A percentile compares a stretch with the other conserved stretches of the same genome.
phyloP scores from a whole-genome alignment of 495 filamentous ascomycete species.

The Aspergillus nidulans region DNA sequence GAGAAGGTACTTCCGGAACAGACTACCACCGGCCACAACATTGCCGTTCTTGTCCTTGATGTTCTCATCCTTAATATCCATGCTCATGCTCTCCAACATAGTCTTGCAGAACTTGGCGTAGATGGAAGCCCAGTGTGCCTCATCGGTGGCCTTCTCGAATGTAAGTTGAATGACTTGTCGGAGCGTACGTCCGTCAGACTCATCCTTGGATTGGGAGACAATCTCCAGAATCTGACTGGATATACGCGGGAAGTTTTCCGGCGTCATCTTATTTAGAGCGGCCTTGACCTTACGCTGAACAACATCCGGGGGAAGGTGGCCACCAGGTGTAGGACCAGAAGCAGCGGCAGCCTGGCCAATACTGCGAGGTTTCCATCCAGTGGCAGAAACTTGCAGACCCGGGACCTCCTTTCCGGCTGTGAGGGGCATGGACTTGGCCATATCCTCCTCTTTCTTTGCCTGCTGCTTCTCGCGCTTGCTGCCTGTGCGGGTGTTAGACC shows the following conservation, averaged over 20 bases:
- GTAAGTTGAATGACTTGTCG: constrained; percentile 98
- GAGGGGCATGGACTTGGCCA: constrained; percentile 81
- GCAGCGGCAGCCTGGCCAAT: constrained; percentile 43
- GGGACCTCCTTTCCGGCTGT: constrained; percentile 76
- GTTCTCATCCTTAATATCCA: constrained; percentile 91
- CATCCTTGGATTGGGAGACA: constrained; percentile 89
- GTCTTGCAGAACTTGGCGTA: constrained; percentile 98
- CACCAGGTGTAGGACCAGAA: constrained; percentile 52
- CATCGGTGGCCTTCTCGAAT: constrained; percentile 98
- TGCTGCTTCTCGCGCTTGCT: constrained; percentile 62
- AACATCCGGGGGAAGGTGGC: constrained; percentile 77
- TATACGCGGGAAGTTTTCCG: constrained; percentile 97
- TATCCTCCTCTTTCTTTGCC: constrained; percentile 54
- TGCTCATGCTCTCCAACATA: constrained; percentile 94
- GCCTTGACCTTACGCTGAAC: constrained; percentile 99
- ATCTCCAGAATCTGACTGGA: constrained; percentile 89
- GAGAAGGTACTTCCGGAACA: constrained; percentile 98
- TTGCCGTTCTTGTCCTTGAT: constrained; percentile 81
- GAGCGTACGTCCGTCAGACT: constrained; percentile 88
- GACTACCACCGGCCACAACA: constrained; percentile 81
- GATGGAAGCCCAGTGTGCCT: constrained; percentile 98
- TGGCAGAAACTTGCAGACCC: constrained; percentile 62
- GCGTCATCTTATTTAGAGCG: constrained; percentile 98
- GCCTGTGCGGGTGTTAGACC: constrained; percentile 37
- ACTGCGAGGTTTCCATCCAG: constrained; percentile 89